Evolutionary conservation across 768 basidiomycete species (phyloP), one percentile per base, ranked within the genome.

Genomic region (Tylopilus sp.): DNA sequence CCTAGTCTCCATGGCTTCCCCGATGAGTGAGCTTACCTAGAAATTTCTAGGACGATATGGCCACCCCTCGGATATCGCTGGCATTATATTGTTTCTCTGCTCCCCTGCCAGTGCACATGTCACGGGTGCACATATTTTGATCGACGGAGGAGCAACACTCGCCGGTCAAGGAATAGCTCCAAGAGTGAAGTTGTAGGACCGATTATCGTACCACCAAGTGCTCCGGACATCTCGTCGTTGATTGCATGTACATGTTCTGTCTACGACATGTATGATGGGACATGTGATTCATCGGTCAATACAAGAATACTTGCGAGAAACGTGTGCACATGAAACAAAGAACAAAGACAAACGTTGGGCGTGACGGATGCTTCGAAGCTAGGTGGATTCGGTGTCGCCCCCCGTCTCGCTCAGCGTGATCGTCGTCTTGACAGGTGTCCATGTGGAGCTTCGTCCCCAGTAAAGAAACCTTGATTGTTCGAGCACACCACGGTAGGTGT

Each of bases 21-120:
- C 17, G 7, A 40, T 40, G 10, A 36, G 31, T 40, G 10, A 36
- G 31, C 46, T 23, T 31, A 15, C 21, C 22, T 42, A n/a, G n/a
- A n/a, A n/a, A 33, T 25, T 17, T 44, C 48, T 47, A 87, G 86
- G 87, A 22, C 84, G 89, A 6, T 73, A 79, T 52, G 89, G 89
- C 3, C 59, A 65, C 3, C 75, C 85, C 3, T 70, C 76, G 26
- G 90, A 92, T 57, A 78, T 88, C 55, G 88, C 86, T 22, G 90
- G 90, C 7, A 69, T 88, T 7, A 76, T 78, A 4, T 68, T 88
- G 15, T 88, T 86, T 75, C 74, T 90, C 35, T 75, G 80, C 9
- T 86, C 86, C 17, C 81, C 83, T 1, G 90, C 86, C 1, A 78
- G 81, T 2, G 78, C 87, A 3, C 88, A 90, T 52, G 72, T 91